Conservation (phyloP, 371 early-diverging fungal genomes). For the Syncephalastrum sp. region DNA sequence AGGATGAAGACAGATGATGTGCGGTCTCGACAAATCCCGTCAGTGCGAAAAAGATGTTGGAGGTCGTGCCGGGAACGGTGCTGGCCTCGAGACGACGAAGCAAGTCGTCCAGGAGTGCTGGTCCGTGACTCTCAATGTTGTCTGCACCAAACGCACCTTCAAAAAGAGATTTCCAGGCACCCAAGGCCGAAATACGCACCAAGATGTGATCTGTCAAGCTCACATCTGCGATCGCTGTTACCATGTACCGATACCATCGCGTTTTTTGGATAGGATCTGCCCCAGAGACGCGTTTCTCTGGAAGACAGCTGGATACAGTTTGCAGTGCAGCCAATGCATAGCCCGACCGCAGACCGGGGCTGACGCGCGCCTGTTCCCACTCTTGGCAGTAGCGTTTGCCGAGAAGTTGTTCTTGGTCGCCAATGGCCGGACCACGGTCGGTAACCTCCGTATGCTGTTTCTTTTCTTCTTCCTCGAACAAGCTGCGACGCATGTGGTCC, state of each 20-base stretch:
- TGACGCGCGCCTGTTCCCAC: conserved; percentile 52
- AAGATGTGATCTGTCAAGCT: conserved; percentile 55
- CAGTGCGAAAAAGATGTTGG: conserved; percentile 53
- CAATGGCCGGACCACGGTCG: conserved; percentile 4
- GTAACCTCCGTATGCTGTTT: not conserved
- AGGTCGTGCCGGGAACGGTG: conserved; percentile 56
- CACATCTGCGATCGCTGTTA: conserved; percentile 52
- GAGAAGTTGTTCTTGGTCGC: conserved; percentile 27
- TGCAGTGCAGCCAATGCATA: conserved; percentile 49
- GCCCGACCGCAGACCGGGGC: conserved; percentile 56
- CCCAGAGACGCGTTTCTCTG: conserved; percentile 9
- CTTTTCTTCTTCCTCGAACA: conserved; percentile 50
- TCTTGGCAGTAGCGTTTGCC: conserved; percentile 18
- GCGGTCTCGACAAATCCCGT: conserved; percentile 36
- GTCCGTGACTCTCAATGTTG: conserved; percentile 25
- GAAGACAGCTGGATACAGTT: too few relatives aligned
- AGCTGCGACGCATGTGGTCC: conserved; percentile 56
- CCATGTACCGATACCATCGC: conserved; percentile 52
- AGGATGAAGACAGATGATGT: conserved; percentile 22
- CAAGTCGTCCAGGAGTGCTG: conserved; percentile 40
- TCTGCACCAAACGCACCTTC: conserved; percentile 21
- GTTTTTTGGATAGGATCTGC: conserved; percentile 27
- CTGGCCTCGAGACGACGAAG: conserved; percentile 46
- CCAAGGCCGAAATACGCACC: conserved; percentile 45
- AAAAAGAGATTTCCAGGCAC: conserved; percentile 52